These are phyloP conservation scores for Teunomyces atbi DNA, from an alignment of 805 yeast species.

Conservation along the genomic window DNA sequence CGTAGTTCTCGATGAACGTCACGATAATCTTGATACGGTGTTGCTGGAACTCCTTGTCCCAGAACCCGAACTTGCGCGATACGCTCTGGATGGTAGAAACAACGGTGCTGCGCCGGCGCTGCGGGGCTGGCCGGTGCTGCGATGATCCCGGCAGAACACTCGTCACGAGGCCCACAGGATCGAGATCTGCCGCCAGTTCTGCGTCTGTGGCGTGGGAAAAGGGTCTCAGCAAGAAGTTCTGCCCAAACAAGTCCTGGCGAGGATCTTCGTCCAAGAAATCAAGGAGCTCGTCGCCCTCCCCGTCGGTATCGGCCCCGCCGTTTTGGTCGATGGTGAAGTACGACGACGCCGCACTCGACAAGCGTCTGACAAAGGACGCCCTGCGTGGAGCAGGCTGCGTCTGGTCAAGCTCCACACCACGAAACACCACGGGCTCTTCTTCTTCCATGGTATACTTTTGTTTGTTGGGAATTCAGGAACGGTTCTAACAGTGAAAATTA, in stretches of 20 bases:
- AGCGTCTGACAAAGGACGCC: not conserved
- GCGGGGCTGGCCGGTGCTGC: not conserved
- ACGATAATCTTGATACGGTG: slow-evolving; percentile 20
- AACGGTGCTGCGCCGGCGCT: slow-evolving; percentile 16
- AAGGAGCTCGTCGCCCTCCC: not conserved
- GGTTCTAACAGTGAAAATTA: not conserved
- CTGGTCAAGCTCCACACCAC: not conserved
- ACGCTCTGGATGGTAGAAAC: slow-evolving; percentile 19
- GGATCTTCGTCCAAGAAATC: not conserved
- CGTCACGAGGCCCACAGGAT: not conserved
- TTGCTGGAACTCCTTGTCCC: slow-evolving; percentile 28
- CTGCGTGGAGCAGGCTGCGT: not conserved
- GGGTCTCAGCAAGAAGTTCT: not conserved
- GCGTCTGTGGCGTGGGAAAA: not conserved
- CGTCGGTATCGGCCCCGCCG: not conserved
- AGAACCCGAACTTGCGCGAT: slow-evolving; percentile 22
- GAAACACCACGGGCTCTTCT: not conserved
- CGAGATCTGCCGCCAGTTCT: not conserved
- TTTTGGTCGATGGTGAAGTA: not conserved
- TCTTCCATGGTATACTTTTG: not conserved
- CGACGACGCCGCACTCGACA: not conserved
- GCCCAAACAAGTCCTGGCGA: not conserved
- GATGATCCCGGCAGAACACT: not conserved
- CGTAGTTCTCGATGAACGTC: slow-evolving; percentile 24
- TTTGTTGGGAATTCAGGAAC: not conserved